A percentile compares a stretch with the other conserved stretches of the same genome.
Conservation (phyloP, 805 yeast species). For the Wickerhamiella musiphila region DNA sequence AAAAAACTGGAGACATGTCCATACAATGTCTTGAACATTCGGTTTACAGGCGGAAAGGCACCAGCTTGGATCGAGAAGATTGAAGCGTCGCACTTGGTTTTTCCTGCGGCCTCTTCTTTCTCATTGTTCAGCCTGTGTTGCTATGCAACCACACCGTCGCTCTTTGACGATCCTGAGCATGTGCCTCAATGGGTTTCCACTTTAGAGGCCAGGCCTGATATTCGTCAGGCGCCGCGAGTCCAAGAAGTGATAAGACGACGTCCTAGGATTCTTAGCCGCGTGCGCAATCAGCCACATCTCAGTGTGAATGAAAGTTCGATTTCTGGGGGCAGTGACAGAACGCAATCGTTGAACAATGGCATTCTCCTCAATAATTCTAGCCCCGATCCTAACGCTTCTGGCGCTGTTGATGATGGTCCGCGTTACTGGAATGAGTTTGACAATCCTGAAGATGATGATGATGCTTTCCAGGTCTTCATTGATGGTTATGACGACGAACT, state of each 20-base stretch:
- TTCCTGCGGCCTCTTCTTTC: slow-evolving; percentile 26
- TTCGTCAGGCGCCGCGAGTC: slow-evolving; percentile 31
- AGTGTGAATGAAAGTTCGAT: slow-evolving; percentile 1
- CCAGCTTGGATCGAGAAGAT: slow-evolving; percentile 27
- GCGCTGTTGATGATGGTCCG: slow-evolving; percentile 3
- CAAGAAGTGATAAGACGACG: too few species aligned
- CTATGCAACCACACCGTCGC: slow-evolving; percentile 16
- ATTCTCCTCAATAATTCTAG: slow-evolving; percentile 12
- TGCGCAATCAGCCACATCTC: too few species aligned
- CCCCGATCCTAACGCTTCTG: too few species aligned
- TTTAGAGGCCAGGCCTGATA: slow-evolving; percentile 24
- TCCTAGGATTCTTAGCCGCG: background rate
- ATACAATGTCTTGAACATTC: slow-evolving; percentile 31
- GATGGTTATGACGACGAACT: slow-evolving; percentile 21
- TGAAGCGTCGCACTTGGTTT: slow-evolving; percentile 31
- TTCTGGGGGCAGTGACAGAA: background rate
- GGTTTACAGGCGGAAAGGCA: slow-evolving; percentile 25
- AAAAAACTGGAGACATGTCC: slow-evolving; percentile 23
- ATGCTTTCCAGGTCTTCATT: slow-evolving; percentile 13
- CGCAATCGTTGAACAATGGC: slow-evolving; percentile 2
- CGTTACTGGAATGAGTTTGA: slow-evolving; percentile 58
- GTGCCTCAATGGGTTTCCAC: slow-evolving; percentile 26
- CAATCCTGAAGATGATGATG: slow-evolving; percentile 34
- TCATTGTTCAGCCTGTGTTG: slow-evolving; percentile 24
- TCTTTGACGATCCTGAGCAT: slow-evolving; percentile 16